phyloP scores from a whole-genome alignment of 495 filamentous ascomycete species.

The Symbiotaphrina buchneri region DNA sequence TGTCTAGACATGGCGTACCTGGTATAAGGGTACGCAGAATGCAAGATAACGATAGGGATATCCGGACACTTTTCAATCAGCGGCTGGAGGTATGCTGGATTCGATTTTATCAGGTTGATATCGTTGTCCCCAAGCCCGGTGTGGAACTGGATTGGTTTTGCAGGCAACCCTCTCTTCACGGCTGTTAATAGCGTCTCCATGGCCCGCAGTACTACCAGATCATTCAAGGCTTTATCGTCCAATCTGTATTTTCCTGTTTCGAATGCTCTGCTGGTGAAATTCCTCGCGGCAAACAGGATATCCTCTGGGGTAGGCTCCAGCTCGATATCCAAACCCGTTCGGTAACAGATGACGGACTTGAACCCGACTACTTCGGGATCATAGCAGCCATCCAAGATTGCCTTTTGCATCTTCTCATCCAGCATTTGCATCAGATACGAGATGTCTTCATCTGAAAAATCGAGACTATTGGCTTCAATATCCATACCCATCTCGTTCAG shows the following conservation, averaged over 20 bases:
- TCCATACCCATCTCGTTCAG: constrained; percentile 10
- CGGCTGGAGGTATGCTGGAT: constrained; percentile 54
- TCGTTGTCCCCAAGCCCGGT: constrained; percentile 76
- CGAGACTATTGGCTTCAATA: background rate
- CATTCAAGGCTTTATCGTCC: no score
- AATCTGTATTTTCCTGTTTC: no score
- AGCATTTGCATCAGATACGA: constrained; percentile 7
- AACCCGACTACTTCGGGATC: constrained; percentile 60
- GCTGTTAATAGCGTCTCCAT: no score
- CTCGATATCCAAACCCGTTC: constrained; percentile 50
- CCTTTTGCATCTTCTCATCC: constrained; percentile 19
- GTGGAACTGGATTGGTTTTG: constrained; percentile 70
- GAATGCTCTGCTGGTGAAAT: no score
- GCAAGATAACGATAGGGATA: constrained; percentile 59
- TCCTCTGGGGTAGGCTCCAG: no score
- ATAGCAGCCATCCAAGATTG: constrained; percentile 26
- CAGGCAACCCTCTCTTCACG: no score
- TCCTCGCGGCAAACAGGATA: no score
- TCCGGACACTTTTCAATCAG: constrained; percentile 46
- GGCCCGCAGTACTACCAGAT: no score
- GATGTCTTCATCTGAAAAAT: background rate
- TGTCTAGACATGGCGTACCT: no score
- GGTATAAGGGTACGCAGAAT: constrained; percentile 71
- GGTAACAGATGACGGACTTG: constrained; percentile 71
- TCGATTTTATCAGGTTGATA: constrained; percentile 42